Percentiles rank a stretch among this genome's conserved stretches.
These are phyloP conservation scores for Phytophthora foliorum DNA, from an alignment of 352 stramenopile genomes.

Conservation along the genomic window DNA sequence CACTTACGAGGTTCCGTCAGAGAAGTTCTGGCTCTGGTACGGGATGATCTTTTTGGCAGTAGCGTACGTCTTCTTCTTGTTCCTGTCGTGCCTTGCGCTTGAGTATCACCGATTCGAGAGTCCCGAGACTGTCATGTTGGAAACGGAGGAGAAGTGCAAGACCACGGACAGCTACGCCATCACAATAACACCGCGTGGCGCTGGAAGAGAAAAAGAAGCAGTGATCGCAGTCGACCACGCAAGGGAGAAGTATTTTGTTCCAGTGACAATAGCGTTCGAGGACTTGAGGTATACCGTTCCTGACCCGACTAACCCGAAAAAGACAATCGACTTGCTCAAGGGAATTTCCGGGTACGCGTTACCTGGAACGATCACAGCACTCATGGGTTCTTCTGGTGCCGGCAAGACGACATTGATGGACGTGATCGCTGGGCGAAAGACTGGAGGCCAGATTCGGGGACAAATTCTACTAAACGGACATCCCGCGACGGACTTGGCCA, in stretches of 20 bases:
- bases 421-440: slow-evolving; percentile 95
- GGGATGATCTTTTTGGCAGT: slow-evolving; percentile 29
- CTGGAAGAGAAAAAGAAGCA: not conserved
- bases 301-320: slow-evolving; percentile 31
- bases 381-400: slow-evolving; percentile 77
- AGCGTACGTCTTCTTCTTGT: slow-evolving; percentile 32
- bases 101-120: slow-evolving; percentile 32
- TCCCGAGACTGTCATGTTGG: slow-evolving; percentile 35
- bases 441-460: slow-evolving; percentile 81
- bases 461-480: too few species aligned
- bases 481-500: too few species aligned
- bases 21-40: slow-evolving; percentile 21
- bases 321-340: slow-evolving; percentile 56
- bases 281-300: slow-evolving; percentile 58
- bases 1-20: slow-evolving; percentile 29
- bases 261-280: slow-evolving; percentile 55
- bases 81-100: slow-evolving; percentile 36
- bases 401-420: slow-evolving; percentile 96
- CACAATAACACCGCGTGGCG: not conserved
- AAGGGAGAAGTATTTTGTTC: slow-evolving; percentile 34
- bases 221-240: not conserved
- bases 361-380: slow-evolving; percentile 60
- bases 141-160: not conserved
- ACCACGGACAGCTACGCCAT: slow-evolving; percentile 20
- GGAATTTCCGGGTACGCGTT: slow-evolving; percentile 53